Base-by-base conservation (phyloP, 257 asterid species). In the Linaria vulgaris region DNA sequence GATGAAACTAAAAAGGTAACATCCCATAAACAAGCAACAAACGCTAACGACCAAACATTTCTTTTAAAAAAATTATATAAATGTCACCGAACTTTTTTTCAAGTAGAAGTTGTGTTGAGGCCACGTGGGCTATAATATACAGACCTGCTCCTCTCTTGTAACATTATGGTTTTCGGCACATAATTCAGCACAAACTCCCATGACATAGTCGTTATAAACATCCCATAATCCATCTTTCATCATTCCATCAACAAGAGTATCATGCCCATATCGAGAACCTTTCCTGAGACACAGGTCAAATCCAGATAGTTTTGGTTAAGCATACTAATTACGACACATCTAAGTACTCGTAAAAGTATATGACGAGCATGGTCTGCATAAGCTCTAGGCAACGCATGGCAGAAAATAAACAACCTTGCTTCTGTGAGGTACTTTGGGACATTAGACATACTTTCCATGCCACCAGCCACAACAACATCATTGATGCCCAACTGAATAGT, bases 361-460 rank as follows among this genome's bases (percentile, higher is more conserved):
- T 41, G 48, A 20, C 1, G 3, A 45, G 24, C n/a, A n/a, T 1
- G 44, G 46, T 45, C 16, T 12, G 4, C 5, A 16, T 39, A 60
- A 3, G 17, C 8, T 61, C 1, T 27, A 25, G 67, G 45, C 44
- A 61, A 38, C 2, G 16, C 44, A 24, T 24, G 41, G 27, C 47
- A 9, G 23, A 44, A 3, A 9, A 14, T 11, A 14, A 22, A 5
- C 64, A 61, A 94, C 97, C 99, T 94, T 66, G 99, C 96, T 73
- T 94, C 97, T 47, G 92, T 84, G 46, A 94, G 69, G 84, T 94
- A 94, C 67, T 90, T 94, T 41, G 99, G 97, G 74, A 77, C 96
- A 76, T 90, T 94, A 49, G 99, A 94, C 99, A 94, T 94, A 83
- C 81, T 84, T 77, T 94, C 99, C 97, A 90, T 94, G 63, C 99